Evolutionary conservation across 1,284 basidiomycete genomes (phyloP).

Genomic region (Chondrostereum purpureum): DNA sequence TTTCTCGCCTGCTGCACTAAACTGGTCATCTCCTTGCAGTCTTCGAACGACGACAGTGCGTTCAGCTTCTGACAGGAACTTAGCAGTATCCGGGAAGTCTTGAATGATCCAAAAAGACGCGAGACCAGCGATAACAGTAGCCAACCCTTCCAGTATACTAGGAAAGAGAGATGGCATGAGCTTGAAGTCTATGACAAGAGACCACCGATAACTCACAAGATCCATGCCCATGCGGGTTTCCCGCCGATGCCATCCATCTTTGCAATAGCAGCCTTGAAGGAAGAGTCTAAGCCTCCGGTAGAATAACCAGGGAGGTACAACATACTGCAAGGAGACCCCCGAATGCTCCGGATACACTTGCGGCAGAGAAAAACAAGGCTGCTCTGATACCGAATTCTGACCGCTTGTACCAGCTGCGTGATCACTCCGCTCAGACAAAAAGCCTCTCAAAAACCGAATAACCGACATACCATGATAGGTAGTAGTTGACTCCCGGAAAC

Average conservation of each 20-base stretch:
- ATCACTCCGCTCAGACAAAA: background rate
- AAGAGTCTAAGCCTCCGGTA: background rate
- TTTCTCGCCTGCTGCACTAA: conserved; percentile 65
- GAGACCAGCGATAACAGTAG: conserved; percentile 60
- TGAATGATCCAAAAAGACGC: conserved; percentile 71
- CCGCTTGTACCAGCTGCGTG: conserved; percentile 58
- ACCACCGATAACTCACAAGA: conserved; percentile 45
- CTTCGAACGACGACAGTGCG: conserved; percentile 60
- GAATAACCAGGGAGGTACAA: conserved; percentile 6
- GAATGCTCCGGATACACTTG: conserved; percentile 67
- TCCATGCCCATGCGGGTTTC: conserved; percentile 64
- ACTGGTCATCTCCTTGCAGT: conserved; percentile 65
- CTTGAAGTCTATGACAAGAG: conserved; percentile 15
- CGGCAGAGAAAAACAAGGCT: conserved; percentile 71
- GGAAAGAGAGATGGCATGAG: background rate
- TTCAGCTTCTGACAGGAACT: conserved; percentile 66
- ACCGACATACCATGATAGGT: conserved; percentile 51
- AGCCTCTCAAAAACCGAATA: background rate
- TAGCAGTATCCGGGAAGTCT: conserved; percentile 78
- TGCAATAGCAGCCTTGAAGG: conserved; percentile 51
- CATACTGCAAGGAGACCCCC: conserved; percentile 61
- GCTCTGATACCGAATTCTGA: conserved; percentile 62
- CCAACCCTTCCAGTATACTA: conserved; percentile 54
- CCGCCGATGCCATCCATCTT: conserved; percentile 65
- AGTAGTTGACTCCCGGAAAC: conserved; percentile 65